phyloP scores from a whole-genome alignment of 1,139 yeast genomes.

The Suhomyces ambrosiae region DNA sequence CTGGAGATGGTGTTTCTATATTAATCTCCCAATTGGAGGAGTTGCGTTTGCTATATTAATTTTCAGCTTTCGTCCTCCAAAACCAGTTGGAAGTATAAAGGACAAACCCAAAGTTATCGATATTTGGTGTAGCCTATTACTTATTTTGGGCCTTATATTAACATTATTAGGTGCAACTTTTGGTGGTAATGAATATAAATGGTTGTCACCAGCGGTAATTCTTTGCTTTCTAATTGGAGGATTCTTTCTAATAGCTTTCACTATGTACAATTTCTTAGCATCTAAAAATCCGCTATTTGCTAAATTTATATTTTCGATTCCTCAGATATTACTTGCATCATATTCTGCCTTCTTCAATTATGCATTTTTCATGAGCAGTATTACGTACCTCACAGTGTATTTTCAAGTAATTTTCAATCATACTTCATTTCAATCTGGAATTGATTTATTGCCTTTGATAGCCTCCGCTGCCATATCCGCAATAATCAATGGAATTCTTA shows the following conservation, averaged over 20 bases:
- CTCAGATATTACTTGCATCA: conserved; percentile 20
- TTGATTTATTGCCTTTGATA: conserved; percentile 24
- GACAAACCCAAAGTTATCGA: conserved; percentile 18
- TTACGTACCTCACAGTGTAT: conserved; percentile 25
- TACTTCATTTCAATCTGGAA: conserved; percentile 23
- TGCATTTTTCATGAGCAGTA: conserved; percentile 20
- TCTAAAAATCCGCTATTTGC: conserved; percentile 20
- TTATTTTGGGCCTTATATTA: conserved; percentile 21
- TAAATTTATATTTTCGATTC: conserved; percentile 16
- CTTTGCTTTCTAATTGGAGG: conserved; percentile 21
- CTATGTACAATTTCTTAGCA: conserved; percentile 19
- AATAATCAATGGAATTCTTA: conserved; percentile 20
- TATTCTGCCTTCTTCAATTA: conserved; percentile 18
- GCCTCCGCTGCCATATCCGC: conserved; percentile 22
- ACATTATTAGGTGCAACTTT: conserved; percentile 22
- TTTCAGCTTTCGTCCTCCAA: conserved; percentile 23
- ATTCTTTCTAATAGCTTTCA: conserved; percentile 15
- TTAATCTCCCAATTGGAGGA: conserved; percentile 29
- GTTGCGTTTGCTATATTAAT: conserved; percentile 20
- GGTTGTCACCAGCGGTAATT: conserved; percentile 24
- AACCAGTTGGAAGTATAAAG: conserved; percentile 12
- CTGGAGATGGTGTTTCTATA: conserved; percentile 33
- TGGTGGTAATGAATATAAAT: conserved; percentile 21
- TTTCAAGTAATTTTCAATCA: conserved; percentile 24
- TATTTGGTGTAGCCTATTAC: conserved; percentile 19